A percentile compares a stretch with the other conserved stretches of the same genome.
Conservation (phyloP, 805 yeast genomes). For the Dipodascopsis uninucleata region DNA sequence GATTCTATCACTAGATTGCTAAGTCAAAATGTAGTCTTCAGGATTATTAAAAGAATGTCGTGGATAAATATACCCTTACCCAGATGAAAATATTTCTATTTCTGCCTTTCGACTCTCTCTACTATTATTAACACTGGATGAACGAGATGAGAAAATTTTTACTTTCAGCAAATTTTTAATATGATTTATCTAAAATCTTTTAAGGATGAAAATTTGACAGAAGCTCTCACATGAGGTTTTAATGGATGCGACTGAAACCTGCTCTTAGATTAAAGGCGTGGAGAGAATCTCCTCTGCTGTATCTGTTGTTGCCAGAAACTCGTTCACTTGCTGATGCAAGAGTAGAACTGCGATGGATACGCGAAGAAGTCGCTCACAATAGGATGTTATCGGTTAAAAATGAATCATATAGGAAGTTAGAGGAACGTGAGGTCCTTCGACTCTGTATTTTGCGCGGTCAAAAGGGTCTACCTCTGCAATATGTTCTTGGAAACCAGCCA, state of each 20-base stretch:
- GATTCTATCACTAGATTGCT: too few species aligned
- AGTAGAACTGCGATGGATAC: constrained; percentile 64
- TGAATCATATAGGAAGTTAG: not conserved
- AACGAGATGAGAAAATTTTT: not conserved
- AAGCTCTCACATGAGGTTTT: too few species aligned
- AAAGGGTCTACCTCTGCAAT: constrained; percentile 68
- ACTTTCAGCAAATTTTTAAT: not conserved
- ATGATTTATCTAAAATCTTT: not conserved
- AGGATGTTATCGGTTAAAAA: not conserved
- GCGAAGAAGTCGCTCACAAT: constrained; percentile 43
- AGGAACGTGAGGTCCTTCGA: constrained; percentile 34
- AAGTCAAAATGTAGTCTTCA: too few species aligned
- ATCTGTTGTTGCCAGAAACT: constrained; percentile 28
- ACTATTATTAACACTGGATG: not conserved
- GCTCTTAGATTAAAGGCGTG: constrained; percentile 17
- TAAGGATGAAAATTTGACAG: not conserved
- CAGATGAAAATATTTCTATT: not conserved
- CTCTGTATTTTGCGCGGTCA: constrained; percentile 62
- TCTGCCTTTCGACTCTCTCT: not conserved
- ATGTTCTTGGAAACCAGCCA: constrained; percentile 81
- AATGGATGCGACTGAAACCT: constrained; percentile 29
- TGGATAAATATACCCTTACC: too few species aligned
- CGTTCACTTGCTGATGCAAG: constrained; percentile 41
- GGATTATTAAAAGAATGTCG: too few species aligned
- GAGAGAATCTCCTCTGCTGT: constrained; percentile 22